Evolutionary conservation across 768 basidiomycete genomes (phyloP).

Genomic region (Boletus bicolor): DNA sequence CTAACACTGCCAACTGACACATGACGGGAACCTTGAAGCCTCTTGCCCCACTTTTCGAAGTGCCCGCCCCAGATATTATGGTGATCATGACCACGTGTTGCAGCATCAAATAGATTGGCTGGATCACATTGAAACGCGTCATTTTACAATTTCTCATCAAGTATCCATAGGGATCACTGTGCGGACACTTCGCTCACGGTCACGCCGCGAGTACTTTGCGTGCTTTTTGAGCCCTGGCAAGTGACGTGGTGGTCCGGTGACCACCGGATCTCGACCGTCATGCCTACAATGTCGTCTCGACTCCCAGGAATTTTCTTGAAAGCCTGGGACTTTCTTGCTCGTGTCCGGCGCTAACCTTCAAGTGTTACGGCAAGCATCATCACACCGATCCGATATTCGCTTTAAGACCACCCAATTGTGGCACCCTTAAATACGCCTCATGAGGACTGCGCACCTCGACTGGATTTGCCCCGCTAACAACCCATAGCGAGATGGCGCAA

Average conservation of each 20-base stretch:
- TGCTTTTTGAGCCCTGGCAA: background rate
- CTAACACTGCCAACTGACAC: background rate
- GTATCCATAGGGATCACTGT: background rate
- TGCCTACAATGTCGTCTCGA: background rate
- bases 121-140: too few relatives aligned
- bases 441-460: background rate
- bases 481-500: slow-evolving; percentile 16
- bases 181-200: background rate
- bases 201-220: background rate
- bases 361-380: background rate
- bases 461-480: background rate
- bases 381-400: background rate
- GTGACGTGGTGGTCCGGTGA: background rate
- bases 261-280: background rate
- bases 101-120: background rate
- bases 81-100: background rate
- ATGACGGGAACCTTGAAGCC: too few relatives aligned
- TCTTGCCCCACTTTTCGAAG: background rate
- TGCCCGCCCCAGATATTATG: background rate
- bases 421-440: slow-evolving; percentile 3
- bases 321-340: background rate
- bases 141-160: background rate
- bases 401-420: background rate
- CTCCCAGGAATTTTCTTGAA: background rate
- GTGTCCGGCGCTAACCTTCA: background rate